Base-by-base conservation (phyloP, 306 rosid species). In the Glycyrrhiza uralensis region DNA sequence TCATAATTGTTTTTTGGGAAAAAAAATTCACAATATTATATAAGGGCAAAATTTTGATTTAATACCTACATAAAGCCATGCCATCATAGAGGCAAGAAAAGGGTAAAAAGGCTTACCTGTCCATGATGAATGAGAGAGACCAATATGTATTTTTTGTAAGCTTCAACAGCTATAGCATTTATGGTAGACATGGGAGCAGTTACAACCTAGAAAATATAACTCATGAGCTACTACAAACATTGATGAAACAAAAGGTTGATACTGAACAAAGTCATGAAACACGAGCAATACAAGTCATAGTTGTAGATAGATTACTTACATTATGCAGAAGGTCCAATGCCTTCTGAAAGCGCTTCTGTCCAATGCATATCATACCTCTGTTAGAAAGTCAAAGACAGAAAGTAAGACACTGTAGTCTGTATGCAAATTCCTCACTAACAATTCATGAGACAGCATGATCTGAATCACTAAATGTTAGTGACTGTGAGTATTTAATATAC, bases 331-430 rank as follows among this genome's bases (percentile, higher is more conserved):
- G 99, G 82, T 89, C 99, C 85, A 95, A 73, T 15, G 97, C 97
- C 82, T 88, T 95, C 35, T 58, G 86, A 80, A 81, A 95, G 75
- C 50, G 71, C 88, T 95, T 95, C 76, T 80, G 89, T 68, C 99
- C 99, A 12, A 95, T 80, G 86, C 96, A 95, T 76, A 89, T 87
- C 97, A 95, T 95, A 47, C 99, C 97, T 66, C 99, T 91, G 77
- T 64, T 15, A 76, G 59, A 66, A 73, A 64, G 57, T 49, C 38
- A 80, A 64, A n/a, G n/a, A n/a, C n/a, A n/a, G n/a, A n/a, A 83
- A 70, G 79, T 57, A 67, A 84, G 80, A 59, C 35, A 72, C 0
- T 0, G 23, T 57, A 57, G 14, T 8, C 26, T 23, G 41, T 55
- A 73, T 46, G 59, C 49, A 56, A 74, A 66, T 49, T 65, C 74